Conservation (phyloP, 257 asterid species). For the Penstemon davidsonii region DNA sequence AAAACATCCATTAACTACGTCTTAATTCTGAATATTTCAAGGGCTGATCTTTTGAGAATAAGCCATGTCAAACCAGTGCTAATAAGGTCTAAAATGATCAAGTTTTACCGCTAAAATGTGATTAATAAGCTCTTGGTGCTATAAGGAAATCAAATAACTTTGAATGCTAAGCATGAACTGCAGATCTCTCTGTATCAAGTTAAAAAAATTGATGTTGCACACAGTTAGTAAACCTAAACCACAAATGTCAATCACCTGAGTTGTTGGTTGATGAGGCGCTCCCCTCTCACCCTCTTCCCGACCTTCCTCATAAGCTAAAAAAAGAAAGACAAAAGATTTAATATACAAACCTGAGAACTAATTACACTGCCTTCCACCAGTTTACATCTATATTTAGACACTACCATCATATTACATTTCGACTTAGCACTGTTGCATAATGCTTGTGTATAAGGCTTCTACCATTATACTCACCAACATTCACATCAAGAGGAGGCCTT, state of each 20-base stretch:
- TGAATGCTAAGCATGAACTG: constrained; percentile 9
- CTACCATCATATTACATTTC: constrained; percentile 16
- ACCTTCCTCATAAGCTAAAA: constrained; percentile 83
- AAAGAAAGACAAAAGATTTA: constrained; percentile 11
- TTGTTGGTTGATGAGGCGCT: constrained; percentile 67
- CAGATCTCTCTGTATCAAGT: constrained; percentile 6
- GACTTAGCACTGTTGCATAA: neutral
- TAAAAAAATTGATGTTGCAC: neutral
- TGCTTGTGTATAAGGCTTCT: constrained; percentile 10
- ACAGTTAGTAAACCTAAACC: constrained; percentile 20
- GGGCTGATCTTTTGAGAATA: neutral
- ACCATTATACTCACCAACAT: constrained; percentile 67
- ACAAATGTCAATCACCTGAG: constrained; percentile 61
- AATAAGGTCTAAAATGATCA: neutral
- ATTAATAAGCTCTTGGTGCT: neutral
- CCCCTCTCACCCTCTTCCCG: constrained; percentile 85
- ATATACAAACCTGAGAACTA: constrained; percentile 7
- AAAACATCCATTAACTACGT: neutral
- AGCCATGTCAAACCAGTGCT: neutral
- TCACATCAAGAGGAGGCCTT: constrained; percentile 93
- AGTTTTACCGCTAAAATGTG: neutral
- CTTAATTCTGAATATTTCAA: neutral
- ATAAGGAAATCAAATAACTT: neutral
- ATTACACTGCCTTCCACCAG: constrained; percentile 23
- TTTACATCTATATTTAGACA: constrained; percentile 12